phyloP scores from a whole-genome alignment of 2,329 filamentous ascomycete genomes.

The Alternaria sp. region DNA sequence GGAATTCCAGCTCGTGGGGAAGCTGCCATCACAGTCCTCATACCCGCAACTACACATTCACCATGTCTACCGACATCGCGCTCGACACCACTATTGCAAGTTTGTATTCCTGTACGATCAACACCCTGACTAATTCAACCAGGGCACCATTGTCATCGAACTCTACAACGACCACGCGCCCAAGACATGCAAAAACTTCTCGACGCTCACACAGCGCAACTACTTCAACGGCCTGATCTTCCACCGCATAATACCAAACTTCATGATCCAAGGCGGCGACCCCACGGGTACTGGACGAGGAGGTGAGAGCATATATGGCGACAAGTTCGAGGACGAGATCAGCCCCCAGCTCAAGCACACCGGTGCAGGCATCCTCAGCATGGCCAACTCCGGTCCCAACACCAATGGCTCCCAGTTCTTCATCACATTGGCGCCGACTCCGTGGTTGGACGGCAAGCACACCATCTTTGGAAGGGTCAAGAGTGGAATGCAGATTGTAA shows the following conservation, averaged over 20 bases:
- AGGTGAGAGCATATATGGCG: constrained; percentile 87
- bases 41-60: constrained; percentile 14
- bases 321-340: constrained; percentile 95
- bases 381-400: constrained; percentile 93
- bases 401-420: constrained; percentile 98
- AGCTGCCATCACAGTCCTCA: constrained; percentile 30
- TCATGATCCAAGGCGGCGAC: constrained; percentile 96
- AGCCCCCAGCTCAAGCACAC: constrained; percentile 80
- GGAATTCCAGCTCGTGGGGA: constrained; percentile 5
- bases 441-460: constrained; percentile 96
- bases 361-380: constrained; percentile 89
- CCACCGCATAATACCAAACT: constrained; percentile 93
- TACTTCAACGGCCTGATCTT: constrained; percentile 90
- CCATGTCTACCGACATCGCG: constrained; percentile 68
- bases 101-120: rapidly evolving
- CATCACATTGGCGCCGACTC: constrained; percentile 89
- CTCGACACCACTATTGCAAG: constrained; percentile 68
- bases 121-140: constrained; percentile 4
- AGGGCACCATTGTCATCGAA: constrained; percentile 86
- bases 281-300: constrained; percentile 92
- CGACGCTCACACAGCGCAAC: constrained; percentile 75
- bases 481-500: constrained; percentile 80
- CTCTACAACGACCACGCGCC: constrained; percentile 91
- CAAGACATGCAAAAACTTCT: constrained; percentile 87
- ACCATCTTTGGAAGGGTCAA: constrained; percentile 95